Conservation (phyloP, 1,139 yeast genomes). For the Geotrichum cucujoidarum region DNA sequence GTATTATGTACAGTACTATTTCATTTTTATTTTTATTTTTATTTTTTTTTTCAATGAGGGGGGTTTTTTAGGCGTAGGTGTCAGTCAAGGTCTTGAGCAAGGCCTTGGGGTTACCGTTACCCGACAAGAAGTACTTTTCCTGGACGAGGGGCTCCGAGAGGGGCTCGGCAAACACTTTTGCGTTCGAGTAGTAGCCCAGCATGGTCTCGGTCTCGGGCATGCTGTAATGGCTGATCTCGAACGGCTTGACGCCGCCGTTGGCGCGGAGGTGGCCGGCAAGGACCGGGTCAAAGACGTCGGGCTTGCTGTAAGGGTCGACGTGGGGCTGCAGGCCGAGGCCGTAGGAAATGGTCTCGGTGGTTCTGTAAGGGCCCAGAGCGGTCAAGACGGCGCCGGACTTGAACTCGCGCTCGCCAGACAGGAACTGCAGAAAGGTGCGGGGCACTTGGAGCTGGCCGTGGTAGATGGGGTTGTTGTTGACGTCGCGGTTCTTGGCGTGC, state of each 20-base stretch:
- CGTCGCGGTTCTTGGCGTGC: slow-evolving; percentile 56
- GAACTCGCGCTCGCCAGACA: slow-evolving; percentile 52
- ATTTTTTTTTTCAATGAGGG: too few species aligned
- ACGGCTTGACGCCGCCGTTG: slow-evolving; percentile 47
- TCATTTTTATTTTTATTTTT: too few species aligned
- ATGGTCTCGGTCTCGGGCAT: slow-evolving; percentile 52
- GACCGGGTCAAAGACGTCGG: slow-evolving; percentile 49
- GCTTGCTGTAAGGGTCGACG: slow-evolving; percentile 55
- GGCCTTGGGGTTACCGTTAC: slow-evolving; percentile 32
- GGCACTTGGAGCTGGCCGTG: slow-evolving; percentile 64
- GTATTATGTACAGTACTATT: slow-evolving; percentile 3
- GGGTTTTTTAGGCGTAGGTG: slow-evolving; percentile 5
- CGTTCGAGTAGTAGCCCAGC: slow-evolving; percentile 50
- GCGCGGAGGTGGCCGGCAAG: slow-evolving; percentile 42
- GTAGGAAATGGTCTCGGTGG: slow-evolving; percentile 53
- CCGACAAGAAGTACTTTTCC: slow-evolving; percentile 58
- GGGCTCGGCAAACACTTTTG: slow-evolving; percentile 51
- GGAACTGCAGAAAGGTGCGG: slow-evolving; percentile 50
- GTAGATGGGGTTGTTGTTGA: slow-evolving; percentile 54
- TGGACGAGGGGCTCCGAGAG: slow-evolving; percentile 40
- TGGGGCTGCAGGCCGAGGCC: slow-evolving; percentile 49
- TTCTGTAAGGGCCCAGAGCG: slow-evolving; percentile 50
- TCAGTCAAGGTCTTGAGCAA: slow-evolving; percentile 16
- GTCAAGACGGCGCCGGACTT: slow-evolving; percentile 60
- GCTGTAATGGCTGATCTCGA: slow-evolving; percentile 48